These are phyloP conservation scores for Axilococcus clingmanii DNA, from an alignment of 139 green algal genomes.

Conservation along the genomic window DNA sequence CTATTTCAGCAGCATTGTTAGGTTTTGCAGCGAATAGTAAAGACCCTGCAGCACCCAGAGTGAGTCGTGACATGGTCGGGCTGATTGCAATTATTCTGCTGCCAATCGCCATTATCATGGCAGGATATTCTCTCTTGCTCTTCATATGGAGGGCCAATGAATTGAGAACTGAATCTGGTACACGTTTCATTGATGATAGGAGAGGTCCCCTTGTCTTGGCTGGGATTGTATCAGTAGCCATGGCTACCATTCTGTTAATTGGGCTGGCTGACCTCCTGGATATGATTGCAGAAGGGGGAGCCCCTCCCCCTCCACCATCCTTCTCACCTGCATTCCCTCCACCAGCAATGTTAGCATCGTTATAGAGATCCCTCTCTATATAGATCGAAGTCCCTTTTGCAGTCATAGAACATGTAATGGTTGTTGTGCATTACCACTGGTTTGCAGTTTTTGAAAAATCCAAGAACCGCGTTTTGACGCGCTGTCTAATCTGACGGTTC, in stretches of 20 bases:
- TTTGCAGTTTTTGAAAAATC: neutral
- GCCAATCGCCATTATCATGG: conserved; percentile 72
- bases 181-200: conserved; percentile 60
- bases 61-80: neutral
- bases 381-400: too few relatives aligned
- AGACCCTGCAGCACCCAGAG: neutral
- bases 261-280: conserved; percentile 50
- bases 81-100: conserved; percentile 82
- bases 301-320: too few relatives aligned
- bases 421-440: too few relatives aligned
- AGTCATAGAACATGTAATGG: too few relatives aligned
- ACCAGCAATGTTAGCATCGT: too few relatives aligned
- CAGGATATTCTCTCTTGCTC: conserved; percentile 65
- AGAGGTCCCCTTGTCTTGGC: conserved; percentile 60
- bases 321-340: too few relatives aligned
- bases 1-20: conserved; percentile 63
- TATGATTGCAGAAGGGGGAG: neutral
- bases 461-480: too few relatives aligned
- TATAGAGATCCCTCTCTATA: too few relatives aligned
- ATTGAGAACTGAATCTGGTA: conserved; percentile 53
- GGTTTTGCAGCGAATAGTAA: conserved; percentile 37
- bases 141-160: conserved; percentile 62
- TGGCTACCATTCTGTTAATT: conserved; percentile 66
- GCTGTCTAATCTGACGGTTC: too few relatives aligned
- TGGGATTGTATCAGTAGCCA: conserved; percentile 45